Base-by-base conservation (phyloP, 129 eudicot genomes). In the Logfia minima region DNA sequence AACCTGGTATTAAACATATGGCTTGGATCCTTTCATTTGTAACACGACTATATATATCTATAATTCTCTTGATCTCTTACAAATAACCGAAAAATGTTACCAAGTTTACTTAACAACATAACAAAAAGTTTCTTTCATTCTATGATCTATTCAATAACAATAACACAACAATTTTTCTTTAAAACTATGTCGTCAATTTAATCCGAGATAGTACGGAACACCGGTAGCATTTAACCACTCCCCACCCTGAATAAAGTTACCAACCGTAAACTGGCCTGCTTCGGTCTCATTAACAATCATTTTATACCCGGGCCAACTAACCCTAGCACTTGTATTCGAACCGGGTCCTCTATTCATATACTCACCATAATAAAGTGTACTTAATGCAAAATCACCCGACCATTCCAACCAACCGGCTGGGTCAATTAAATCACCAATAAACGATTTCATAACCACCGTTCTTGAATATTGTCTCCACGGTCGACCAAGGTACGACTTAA, bases 171-270 rank as follows among this genome's bases (percentile, higher is more conserved):
- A 26, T 1, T 24, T 9, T 29, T 37, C 3, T 34, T 67, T 6
- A 22, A 34, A 41, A 18, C 23, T 39, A 19, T 2, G 16, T 71
- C 48, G 65, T 74, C 75, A 80, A 9, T 41, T 67, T 75, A 80
- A 43, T 22, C 84, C 80, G 32, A 60, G 64, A 59, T 81, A 43
- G 18, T 68, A 87, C 19, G 97, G 98, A 60, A 90, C 96, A 1
- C 93, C 93, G 1, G 86, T 85, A 1, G 74, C 83, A 70, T 89
- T 92, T 68, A 93, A 84, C 98, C 98, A 93, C 2, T 37, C 23
- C 16, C 77, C 90, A 3, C 96, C 93, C 3, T 84, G 89, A 63
- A 93, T 81, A 68, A 85, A 81, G 23, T n/a, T 77, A 4, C 74
- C 80, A 5, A 55, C 75, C 6, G 88, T 70, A 78, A 84, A 84